Evolutionary conservation across 148 eudicot genomes (phyloP).

Genomic region (Euryodendron excelsum): DNA sequence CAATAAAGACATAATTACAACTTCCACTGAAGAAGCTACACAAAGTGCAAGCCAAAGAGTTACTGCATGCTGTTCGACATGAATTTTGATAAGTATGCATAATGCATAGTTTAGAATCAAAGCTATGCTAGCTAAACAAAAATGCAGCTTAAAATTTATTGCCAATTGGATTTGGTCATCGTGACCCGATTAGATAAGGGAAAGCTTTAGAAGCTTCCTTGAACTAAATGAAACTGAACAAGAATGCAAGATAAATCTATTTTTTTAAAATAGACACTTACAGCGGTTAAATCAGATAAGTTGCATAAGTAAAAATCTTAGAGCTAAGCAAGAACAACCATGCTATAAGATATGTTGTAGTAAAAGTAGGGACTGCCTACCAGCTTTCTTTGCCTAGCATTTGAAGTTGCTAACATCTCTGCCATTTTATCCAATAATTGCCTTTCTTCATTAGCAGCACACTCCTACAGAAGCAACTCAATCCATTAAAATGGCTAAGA

Average conservation of each 20-base stretch:
- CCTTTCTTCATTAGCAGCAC: constrained; percentile 23
- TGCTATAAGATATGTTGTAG: neutral
- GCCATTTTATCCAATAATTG: constrained; percentile 23
- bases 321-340: neutral
- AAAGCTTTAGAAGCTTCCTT: neutral
- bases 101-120: too few relatives aligned
- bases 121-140: too few relatives aligned
- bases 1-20: neutral
- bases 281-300: neutral
- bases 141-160: too few relatives aligned
- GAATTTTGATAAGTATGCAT: neutral
- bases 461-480: constrained; percentile 14
- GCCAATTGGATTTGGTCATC: too few relatives aligned
- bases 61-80: neutral
- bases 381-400: constrained; percentile 23
- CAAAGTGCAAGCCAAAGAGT: neutral
- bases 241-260: neutral
- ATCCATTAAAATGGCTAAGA: neutral
- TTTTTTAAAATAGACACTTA: too few relatives aligned
- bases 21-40: neutral
- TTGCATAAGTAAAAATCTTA: neutral
- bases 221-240: neutral
- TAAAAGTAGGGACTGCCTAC: constrained; percentile 6
- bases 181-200: neutral
- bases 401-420: constrained; percentile 30